Evolutionary conservation across 2,329 filamentous ascomycete species (phyloP), one percentile per base, ranked within the genome.

Genomic region (Stachybotrys echinatus): DNA sequence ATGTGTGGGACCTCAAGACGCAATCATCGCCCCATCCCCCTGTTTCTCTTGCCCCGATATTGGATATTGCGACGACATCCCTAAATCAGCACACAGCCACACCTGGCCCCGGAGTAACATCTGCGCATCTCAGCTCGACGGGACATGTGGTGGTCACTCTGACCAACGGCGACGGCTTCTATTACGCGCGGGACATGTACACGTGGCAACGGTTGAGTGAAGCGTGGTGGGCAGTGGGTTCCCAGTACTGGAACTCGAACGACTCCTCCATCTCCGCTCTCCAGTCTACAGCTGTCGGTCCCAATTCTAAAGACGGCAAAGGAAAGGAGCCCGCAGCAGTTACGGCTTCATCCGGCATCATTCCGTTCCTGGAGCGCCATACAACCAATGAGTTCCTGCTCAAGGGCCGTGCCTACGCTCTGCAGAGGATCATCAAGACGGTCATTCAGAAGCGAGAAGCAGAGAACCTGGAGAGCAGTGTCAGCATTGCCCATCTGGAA

Each of bases 161-260:
- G 52, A 94, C 87, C 21, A 97, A 96, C 59, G 94, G 94, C 19
- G 92, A 99, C 60, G 94, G 94, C 2, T 99, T 91, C 69, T 85
- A 85, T 48, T 99, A 99, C 69, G 89, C 89, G 2, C 81, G 87
- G 1, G 78, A 80, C 18, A 88, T 99, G 86, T 92, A 84, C 67
- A 82, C 85, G 7, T 99, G 94, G 94, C 92, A 97, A 68, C 84
- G 92, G 10, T 76, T 99, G n/a, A 95, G 91, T 2, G 95, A 99
- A 65, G 81, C 89, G 2, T 99, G 94, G 94, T 99, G 94, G 91
- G 92, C 92, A 0, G 91, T 97, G 0, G 92, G 92, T 18, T 95
- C 89, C 58, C 94, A 99, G 65, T 99, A 99, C 67, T 99, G 94
- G 95, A 97, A 99, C 68, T 95, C 91, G 1, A 95, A 91, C 48